Conservation (phyloP, 345 rosid genomes). For the Rubroshorea leprosula region DNA sequence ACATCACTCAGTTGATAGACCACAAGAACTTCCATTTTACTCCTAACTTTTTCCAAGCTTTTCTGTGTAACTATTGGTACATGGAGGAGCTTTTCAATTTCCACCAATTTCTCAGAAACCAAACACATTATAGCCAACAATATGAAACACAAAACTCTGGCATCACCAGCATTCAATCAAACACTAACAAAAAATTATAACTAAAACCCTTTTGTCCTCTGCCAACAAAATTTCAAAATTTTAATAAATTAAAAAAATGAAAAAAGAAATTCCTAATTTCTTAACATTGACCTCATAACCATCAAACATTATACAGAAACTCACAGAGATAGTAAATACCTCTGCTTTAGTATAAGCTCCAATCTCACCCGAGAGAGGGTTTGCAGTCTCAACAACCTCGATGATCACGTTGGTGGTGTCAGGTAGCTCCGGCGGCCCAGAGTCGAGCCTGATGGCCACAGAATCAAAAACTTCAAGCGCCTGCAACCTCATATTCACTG, state of each 20-base stretch:
- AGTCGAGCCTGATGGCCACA: conserved; percentile 71
- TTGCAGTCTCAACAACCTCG: conserved; percentile 60
- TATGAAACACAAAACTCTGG: too few relatives aligned
- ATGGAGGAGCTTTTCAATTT: too few relatives aligned
- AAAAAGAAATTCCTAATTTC: neutral
- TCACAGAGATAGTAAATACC: neutral
- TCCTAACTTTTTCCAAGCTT: too few relatives aligned
- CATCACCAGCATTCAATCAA: too few relatives aligned
- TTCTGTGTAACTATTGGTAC: too few relatives aligned
- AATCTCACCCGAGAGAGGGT: conserved; percentile 57
- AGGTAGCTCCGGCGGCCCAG: conserved; percentile 87
- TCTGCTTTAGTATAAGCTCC: conserved; percentile 52
- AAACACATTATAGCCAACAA: neutral
- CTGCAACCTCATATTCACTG: conserved; percentile 58
- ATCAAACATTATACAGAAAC: neutral
- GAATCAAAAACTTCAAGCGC: conserved; percentile 81
- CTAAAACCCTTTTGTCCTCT: neutral
- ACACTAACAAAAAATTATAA: too few relatives aligned
- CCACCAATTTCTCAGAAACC: neutral
- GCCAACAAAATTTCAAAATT: neutral
- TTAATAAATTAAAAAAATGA: neutral
- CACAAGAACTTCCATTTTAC: too few relatives aligned
- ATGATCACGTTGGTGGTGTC: conserved; percentile 77
- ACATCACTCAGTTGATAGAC: too few relatives aligned
- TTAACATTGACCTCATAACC: neutral